A percentile compares a stretch with the other conserved stretches of the same genome.
These are phyloP conservation scores for Pestalotiopsis sp. DNA, from an alignment of 2,329 filamentous ascomycete genomes.

Conservation along the genomic window DNA sequence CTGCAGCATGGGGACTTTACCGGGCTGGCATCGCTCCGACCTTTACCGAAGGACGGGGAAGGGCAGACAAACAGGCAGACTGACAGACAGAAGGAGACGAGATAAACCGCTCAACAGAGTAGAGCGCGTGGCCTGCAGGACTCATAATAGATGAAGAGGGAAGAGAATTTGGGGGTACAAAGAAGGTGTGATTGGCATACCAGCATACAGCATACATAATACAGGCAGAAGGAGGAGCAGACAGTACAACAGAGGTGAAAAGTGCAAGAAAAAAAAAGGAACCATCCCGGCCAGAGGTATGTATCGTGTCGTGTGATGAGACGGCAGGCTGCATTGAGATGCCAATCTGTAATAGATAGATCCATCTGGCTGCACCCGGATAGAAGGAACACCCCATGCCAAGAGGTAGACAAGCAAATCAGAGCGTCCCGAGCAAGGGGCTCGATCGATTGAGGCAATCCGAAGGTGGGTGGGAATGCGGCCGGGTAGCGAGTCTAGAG, in stretches of 20 bases:
- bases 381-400: not conserved
- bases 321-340: constrained; percentile 7
- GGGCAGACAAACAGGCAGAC: not conserved
- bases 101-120: constrained; percentile 7
- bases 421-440: not conserved
- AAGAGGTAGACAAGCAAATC: not conserved
- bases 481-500: not conserved
- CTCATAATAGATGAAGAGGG: not conserved
- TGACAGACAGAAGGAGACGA: too few species aligned
- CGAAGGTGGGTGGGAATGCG: not conserved
- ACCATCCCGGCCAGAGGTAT: not conserved
- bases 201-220: not conserved
- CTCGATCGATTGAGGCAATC: constrained; percentile 1
- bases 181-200: not conserved
- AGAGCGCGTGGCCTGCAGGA: not conserved
- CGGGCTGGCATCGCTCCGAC: constrained; percentile 8
- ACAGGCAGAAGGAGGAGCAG: not conserved
- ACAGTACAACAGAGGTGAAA: not conserved
- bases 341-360: constrained; percentile 2
- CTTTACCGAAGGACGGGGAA: constrained; percentile 8
- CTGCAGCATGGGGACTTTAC: not conserved
- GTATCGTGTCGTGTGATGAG: constrained; percentile 9
- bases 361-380: not conserved
- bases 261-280: not conserved
- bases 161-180: not conserved